Evolutionary conservation across 495 filamentous ascomycete species (phyloP).

Genomic region (Viridothelium virens): DNA sequence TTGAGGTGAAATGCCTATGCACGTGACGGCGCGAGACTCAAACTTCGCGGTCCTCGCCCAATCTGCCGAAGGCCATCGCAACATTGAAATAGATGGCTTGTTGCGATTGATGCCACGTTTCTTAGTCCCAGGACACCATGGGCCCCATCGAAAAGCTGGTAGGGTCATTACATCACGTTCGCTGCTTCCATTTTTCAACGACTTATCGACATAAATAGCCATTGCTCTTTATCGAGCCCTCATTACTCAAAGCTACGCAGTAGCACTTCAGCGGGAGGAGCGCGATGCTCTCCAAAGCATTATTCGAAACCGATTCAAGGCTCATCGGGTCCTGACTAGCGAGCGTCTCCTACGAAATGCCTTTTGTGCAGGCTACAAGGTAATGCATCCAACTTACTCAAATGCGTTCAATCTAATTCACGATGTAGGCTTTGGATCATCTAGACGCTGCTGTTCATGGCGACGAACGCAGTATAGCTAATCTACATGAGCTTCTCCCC

Average conservation of each 20-base stretch:
- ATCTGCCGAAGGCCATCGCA: background rate
- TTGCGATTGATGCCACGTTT: constrained; percentile 1
- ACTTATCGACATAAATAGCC: constrained; percentile 10
- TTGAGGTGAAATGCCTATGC: background rate
- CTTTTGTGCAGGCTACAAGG: constrained; percentile 56
- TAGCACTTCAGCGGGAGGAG: constrained; percentile 41
- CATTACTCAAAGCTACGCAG: constrained; percentile 49
- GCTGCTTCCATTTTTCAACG: background rate
- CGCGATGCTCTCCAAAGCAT: constrained; percentile 37
- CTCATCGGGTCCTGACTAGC: constrained; percentile 46
- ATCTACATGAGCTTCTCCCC: constrained; percentile 23
- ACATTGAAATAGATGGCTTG: background rate
- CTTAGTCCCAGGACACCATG: constrained; percentile 1
- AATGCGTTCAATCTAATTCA: background rate
- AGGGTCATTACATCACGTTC: background rate
- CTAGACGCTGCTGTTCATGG: constrained; percentile 31
- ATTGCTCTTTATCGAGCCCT: constrained; percentile 68
- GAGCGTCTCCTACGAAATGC: constrained; percentile 26
- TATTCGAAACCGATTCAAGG: constrained; percentile 51
- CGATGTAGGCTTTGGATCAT: constrained; percentile 29
- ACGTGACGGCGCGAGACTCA: background rate
- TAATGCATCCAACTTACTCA: constrained; percentile 29
- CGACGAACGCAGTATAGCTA: constrained; percentile 17
- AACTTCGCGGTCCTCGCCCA: background rate
- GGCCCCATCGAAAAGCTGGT: constrained; percentile 5